Evolutionary conservation across 164 flowering plant species (phyloP).

Genomic region (Vitis riparia): DNA sequence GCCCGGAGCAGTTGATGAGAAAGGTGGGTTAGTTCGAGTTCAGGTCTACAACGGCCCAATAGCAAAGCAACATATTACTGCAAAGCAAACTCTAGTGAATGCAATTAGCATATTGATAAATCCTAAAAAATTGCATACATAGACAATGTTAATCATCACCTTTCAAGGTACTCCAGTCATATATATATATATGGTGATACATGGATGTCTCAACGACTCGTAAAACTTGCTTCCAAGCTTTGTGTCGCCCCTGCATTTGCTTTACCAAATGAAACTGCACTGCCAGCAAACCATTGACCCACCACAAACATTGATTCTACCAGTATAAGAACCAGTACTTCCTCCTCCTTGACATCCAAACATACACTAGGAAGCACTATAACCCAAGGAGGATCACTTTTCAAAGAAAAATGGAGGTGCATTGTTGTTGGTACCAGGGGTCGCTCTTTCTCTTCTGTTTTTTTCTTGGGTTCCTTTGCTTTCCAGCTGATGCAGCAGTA

Average conservation of each 20-base stretch:
- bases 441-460: conserved; percentile 1
- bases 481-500: conserved; percentile 17
- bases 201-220: background rate
- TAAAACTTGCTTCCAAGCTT: conserved; percentile 1
- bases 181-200: background rate
- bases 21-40: too few relatives aligned
- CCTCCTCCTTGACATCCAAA: background rate
- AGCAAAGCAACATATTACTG: too few relatives aligned
- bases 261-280: background rate
- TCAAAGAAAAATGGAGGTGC: background rate
- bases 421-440: background rate
- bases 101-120: too few relatives aligned
- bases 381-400: background rate
- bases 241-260: background rate
- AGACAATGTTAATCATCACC: too few relatives aligned
- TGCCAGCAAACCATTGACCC: background rate
- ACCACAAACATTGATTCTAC: background rate
- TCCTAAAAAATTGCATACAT: too few relatives aligned
- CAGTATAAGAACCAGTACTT: background rate
- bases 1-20: too few relatives aligned
- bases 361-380: background rate
- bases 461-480: conserved; percentile 5
- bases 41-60: too few relatives aligned
- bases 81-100: too few relatives aligned
- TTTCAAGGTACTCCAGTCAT: too few relatives aligned